Evolutionary conservation across 495 filamentous ascomycete genomes (phyloP).

Genomic region (Lasiosphaeriaceae sp.): DNA sequence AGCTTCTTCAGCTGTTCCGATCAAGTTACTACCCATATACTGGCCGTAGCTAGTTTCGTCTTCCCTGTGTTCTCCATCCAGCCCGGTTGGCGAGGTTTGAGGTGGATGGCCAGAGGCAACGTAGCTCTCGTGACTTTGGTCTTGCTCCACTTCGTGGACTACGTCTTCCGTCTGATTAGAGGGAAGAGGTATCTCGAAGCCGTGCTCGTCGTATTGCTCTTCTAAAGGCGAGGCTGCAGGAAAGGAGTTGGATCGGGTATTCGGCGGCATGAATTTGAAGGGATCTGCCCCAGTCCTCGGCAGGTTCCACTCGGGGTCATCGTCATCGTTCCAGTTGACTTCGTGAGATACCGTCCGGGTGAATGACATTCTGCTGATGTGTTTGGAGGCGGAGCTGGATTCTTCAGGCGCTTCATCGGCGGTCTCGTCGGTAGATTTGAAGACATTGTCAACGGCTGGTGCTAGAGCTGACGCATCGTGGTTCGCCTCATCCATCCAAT

Average conservation of each 20-base stretch:
- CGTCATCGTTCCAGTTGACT: constrained; percentile 52
- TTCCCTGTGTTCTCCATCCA: constrained; percentile 22
- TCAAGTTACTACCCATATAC: constrained; percentile 33
- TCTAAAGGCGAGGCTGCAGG: constrained; percentile 47
- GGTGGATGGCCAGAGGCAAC: constrained; percentile 15
- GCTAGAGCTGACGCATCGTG: constrained; percentile 10
- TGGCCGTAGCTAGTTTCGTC: constrained; percentile 20
- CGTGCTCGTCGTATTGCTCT: constrained; percentile 24
- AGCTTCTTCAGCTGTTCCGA: constrained; percentile 32
- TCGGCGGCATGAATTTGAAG: constrained; percentile 51
- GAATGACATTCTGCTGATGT: constrained; percentile 50
- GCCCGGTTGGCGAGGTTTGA: constrained; percentile 19
- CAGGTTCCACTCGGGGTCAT: constrained; percentile 48
- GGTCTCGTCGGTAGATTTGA: constrained; percentile 16
- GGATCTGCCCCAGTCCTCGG: constrained; percentile 48
- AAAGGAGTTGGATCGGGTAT: constrained; percentile 60
- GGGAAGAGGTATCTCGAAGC: constrained; percentile 18
- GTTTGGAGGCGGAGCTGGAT: constrained; percentile 35
- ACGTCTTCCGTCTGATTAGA: constrained; percentile 18
- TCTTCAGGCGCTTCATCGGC: constrained; percentile 18
- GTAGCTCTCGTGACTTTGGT: constrained; percentile 21
- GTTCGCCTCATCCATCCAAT: constrained; percentile 23
- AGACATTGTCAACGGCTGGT: constrained; percentile 2
- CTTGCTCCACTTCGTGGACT: constrained; percentile 30
- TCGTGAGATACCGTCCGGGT: constrained; percentile 49